These are phyloP conservation scores for Posidonia australis DNA, from an alignment of 106 monocot species.

Conservation along the genomic window DNA sequence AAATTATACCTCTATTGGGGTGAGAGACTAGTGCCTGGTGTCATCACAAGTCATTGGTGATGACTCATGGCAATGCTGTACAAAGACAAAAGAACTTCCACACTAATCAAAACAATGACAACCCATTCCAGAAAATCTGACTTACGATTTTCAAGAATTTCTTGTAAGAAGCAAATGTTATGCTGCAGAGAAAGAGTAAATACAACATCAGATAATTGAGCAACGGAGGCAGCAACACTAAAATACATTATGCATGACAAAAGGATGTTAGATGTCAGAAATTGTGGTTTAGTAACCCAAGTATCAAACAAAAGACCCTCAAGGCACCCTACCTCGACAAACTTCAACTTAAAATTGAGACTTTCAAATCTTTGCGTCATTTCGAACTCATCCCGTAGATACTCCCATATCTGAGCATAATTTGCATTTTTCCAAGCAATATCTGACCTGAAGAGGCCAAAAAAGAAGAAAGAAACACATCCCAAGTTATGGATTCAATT, in stretches of 20 bases:
- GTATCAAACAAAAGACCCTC: no score
- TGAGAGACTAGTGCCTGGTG: no score
- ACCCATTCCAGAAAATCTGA: conserved; percentile 92
- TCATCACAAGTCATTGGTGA: no score
- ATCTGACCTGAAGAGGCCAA: conserved; percentile 47
- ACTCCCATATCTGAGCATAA: conserved; percentile 98
- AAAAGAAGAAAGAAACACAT: no score
- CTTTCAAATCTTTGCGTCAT: conserved; percentile 82
- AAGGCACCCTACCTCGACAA: conserved; percentile 57
- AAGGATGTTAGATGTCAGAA: neutral
- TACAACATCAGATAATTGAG: neutral
- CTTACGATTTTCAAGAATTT: conserved; percentile 86
- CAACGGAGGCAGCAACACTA: no score
- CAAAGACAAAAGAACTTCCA: conserved; percentile 84
- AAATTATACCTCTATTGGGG: no score
- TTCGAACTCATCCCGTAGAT: conserved; percentile 91
- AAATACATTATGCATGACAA: no score
- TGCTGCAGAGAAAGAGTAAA: conserved; percentile 58
- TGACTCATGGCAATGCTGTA: conserved; percentile 53
- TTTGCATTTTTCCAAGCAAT: conserved; percentile 99
- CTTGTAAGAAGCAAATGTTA: conserved; percentile 89
- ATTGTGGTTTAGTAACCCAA: no score
- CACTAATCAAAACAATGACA: conserved; percentile 78
- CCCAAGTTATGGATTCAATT: no score
- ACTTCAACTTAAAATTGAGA: conserved; percentile 91